phyloP scores from a whole-genome alignment of 176 grass and related monocot species.

The Aegilops longissima region DNA sequence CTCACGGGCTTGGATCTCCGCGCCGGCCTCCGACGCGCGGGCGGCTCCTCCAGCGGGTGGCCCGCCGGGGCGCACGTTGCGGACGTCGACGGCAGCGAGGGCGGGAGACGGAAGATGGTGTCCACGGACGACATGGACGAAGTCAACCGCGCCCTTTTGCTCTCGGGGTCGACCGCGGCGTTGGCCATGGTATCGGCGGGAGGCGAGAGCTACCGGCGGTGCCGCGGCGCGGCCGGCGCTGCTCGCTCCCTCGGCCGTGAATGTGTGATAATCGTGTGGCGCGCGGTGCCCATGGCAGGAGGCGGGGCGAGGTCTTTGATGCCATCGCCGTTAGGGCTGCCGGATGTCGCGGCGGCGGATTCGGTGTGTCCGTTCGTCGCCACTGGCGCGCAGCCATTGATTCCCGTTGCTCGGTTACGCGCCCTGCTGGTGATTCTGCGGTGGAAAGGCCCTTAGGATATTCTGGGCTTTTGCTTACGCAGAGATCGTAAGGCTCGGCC shows the following conservation, averaged over 20 bases:
- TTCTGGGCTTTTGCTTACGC: background rate
- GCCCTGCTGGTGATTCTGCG: background rate
- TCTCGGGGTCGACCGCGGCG: background rate
- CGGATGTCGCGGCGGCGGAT: background rate
- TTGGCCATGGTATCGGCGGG: conserved; percentile 31
- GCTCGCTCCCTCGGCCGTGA: conserved; percentile 19
- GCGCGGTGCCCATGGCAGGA: conserved; percentile 27
- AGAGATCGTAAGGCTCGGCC: no score
- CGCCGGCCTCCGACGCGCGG: background rate
- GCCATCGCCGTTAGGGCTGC: background rate
- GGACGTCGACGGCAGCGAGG: background rate
- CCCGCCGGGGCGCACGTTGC: background rate
- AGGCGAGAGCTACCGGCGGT: conserved; percentile 30
- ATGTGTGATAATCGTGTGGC: background rate
- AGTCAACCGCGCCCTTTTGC: background rate
- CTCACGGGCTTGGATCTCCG: conserved; percentile 34
- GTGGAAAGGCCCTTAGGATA: background rate
- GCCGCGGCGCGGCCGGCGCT: conserved; percentile 10
- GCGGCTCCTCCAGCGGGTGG: conserved; percentile 42
- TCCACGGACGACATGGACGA: background rate
- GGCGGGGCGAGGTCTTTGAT: conserved; percentile 26
- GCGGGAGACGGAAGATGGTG: background rate
- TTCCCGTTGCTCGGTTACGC: background rate
- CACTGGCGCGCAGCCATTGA: conserved; percentile 22
- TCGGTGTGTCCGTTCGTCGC: conserved; percentile 16